Base-by-base conservation (phyloP, 2,329 filamentous ascomycete species). In the Fusarium tuaranense region DNA sequence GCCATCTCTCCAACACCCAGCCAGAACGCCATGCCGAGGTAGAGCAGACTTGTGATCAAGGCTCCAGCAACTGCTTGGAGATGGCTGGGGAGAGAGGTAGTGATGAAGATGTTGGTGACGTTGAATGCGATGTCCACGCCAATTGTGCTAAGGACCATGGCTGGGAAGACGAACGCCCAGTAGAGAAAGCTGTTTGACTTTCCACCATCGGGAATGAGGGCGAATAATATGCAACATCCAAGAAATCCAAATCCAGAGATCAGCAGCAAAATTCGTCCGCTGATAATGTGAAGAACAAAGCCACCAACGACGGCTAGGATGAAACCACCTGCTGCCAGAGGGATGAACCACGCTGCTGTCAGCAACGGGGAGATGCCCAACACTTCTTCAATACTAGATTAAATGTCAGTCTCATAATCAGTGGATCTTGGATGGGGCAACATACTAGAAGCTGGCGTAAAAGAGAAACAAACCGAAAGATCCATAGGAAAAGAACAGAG, bases 41-140 rank as follows among this genome's bases (percentile, higher is more conserved):
- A 93, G 34, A 95, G 80, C 3, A 94, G 82, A 58, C 89, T 91
- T 0, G 71, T 69, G 5, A 74, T 61, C 0, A 95, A 81, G 0
- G 91, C 93, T 1, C 93, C 92, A 0, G 93, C 93, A 0, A 94
- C 85, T 0, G 92, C 93, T 80, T 96, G 94, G 60, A 91, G 87
- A 14, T 88, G 87, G 6, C 86, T 86, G 0, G 93, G 92, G 72
- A 95, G 85, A 16, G 88, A 89, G 0, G 93, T 95, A 0, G 93
- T 95, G 80, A 95, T 93, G 82, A 94, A 95, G 69, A 95, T 89
- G 77, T 93, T 95, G 20, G 91, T 89, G 1, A 95, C 88, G 78
- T 92, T 94, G 83, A 92, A 95, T 8, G 90, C 91, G 65, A 95
- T 90, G 78, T 96, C 94, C 69, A 95, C 91, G 20, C 92, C 93